Evolutionary conservation across 495 filamentous ascomycete genomes (phyloP).

Genomic region (Thozetella sp.): DNA sequence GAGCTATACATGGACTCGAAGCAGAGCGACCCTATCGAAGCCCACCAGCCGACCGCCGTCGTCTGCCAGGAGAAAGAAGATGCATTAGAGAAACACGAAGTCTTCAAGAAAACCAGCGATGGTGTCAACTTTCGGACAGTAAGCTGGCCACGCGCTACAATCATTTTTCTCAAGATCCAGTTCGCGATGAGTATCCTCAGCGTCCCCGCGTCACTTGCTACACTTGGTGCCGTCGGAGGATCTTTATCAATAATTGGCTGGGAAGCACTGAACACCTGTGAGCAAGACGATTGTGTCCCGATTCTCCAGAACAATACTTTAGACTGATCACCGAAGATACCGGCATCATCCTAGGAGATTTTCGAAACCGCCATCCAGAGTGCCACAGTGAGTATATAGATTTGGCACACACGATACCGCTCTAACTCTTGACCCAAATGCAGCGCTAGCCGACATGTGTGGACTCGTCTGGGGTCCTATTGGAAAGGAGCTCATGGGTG

Average conservation of each 20-base stretch:
- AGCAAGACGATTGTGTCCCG: constrained; percentile 9
- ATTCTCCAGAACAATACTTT: not conserved
- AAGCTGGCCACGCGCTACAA: constrained; percentile 52
- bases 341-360: constrained; percentile 31
- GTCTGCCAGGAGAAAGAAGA: constrained; percentile 12
- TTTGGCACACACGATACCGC: not conserved
- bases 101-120: constrained; percentile 51
- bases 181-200: constrained; percentile 47
- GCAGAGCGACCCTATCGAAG: not conserved
- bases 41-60: not conserved
- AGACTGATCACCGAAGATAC: constrained; percentile 5
- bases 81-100: constrained; percentile 35
- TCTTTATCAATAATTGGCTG: constrained; percentile 41
- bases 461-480: constrained; percentile 29
- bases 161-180: constrained; percentile 58
- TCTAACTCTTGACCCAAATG: not conserved
- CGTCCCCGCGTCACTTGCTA: constrained; percentile 35
- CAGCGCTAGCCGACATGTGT: constrained; percentile 32
- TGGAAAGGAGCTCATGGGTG: constrained; percentile 32
- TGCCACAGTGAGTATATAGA: constrained; percentile 25
- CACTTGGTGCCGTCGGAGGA: constrained; percentile 39
- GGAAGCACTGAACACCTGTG: constrained; percentile 37
- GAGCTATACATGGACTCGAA: not conserved
- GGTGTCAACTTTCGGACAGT: constrained; percentile 58
- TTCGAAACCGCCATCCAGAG: constrained; percentile 33